Evolutionary conservation across 192 early-diverging fungal genomes (phyloP).

Genomic region (Nowakowskiella sp.): DNA sequence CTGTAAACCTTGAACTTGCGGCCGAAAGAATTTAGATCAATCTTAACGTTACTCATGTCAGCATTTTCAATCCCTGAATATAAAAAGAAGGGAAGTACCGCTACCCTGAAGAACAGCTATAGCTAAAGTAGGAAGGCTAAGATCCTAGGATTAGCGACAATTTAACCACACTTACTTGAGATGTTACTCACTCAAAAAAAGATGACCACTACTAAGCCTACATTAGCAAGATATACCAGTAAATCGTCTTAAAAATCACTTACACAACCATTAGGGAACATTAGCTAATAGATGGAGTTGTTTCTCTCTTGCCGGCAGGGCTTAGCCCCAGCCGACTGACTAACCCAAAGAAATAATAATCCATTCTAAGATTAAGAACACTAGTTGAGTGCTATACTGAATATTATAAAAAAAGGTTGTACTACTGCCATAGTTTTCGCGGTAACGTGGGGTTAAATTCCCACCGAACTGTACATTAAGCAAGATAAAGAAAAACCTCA

Average conservation of each 20-base stretch:
- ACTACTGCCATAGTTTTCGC: constrained; percentile 38
- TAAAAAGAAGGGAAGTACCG: too few species aligned
- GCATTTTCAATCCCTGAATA: too few species aligned
- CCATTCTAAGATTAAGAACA: constrained; percentile 29
- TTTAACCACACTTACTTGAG: too few species aligned
- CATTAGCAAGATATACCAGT: constrained; percentile 21
- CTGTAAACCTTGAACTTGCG: constrained; percentile 56
- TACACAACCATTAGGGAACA: constrained; percentile 32
- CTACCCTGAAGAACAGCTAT: too few species aligned
- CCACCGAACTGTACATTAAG: too few species aligned
- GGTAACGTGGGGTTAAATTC: too few species aligned
- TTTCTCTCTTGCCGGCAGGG: constrained; percentile 37
- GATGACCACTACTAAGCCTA: constrained; percentile 17
- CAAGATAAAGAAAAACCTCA: too few species aligned
- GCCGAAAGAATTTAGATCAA: constrained; percentile 46
- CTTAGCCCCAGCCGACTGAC: constrained; percentile 29
- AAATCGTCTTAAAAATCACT: constrained; percentile 37
- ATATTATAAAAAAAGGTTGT: constrained; percentile 24
- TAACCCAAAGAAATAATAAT: too few species aligned
- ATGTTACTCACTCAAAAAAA: too few species aligned
- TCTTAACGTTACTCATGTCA: constrained; percentile 35
- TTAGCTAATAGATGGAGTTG: constrained; percentile 39
- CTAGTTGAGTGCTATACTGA: constrained; percentile 28
- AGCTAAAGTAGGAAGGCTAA: too few species aligned
- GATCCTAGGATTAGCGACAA: too few species aligned